A percentile compares a stretch with the other conserved stretches of the same genome.
These are phyloP conservation scores for Funneliformis caledonium DNA, from an alignment of 371 early-diverging fungal genomes.

Conservation along the genomic window DNA sequence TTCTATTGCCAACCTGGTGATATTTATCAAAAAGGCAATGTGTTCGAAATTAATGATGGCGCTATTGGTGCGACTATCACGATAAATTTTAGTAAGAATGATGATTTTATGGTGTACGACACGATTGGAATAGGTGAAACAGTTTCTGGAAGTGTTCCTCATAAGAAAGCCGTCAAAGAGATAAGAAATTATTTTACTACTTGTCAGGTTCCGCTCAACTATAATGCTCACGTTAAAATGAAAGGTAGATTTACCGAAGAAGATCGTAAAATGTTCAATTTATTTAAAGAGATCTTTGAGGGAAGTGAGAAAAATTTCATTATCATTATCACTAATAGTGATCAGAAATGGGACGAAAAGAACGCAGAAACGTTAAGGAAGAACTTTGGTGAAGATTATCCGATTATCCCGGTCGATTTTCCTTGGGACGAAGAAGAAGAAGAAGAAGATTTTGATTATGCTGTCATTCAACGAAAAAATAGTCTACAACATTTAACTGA, in stretches of 20 bases:
- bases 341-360: background rate
- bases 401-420: conserved; percentile 20
- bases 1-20: background rate
- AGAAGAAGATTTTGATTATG: background rate
- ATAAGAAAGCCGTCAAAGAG: background rate
- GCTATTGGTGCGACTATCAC: conserved; percentile 4
- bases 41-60: background rate
- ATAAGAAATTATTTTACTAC: conserved; percentile 12
- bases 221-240: background rate
- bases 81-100: background rate
- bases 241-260: conserved; percentile 22
- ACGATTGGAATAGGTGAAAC: conserved; percentile 21
- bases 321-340: conserved; percentile 3
- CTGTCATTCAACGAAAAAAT: background rate
- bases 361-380: background rate
- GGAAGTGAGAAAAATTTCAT: conserved; percentile 11
- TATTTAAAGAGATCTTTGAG: conserved; percentile 8
- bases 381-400: conserved; percentile 1
- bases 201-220: background rate
- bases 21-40: background rate
- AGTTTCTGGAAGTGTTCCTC: background rate
- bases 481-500: background rate
- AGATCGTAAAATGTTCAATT: background rate
- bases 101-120: background rate
- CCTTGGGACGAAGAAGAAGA: background rate